A percentile compares a stretch with the other conserved stretches of the same genome.
These are phyloP conservation scores for Termitomyces sp. DNA, from an alignment of 768 basidiomycete species.

Conservation along the genomic window DNA sequence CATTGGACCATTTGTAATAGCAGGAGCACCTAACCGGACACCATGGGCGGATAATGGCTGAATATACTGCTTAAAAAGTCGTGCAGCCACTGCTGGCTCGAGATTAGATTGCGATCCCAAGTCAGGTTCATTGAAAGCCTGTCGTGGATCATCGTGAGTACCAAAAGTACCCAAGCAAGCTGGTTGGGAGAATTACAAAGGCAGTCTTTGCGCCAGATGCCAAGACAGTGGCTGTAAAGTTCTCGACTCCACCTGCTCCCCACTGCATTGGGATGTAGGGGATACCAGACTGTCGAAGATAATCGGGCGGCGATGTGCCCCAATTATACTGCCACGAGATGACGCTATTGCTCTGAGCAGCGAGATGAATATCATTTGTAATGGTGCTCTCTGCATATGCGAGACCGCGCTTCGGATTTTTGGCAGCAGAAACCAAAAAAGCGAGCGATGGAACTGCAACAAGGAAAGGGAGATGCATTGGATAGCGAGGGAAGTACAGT, in stretches of 20 bases:
- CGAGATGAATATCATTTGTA: conserved; percentile 20
- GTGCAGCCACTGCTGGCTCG: conserved; percentile 22
- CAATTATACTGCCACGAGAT: conserved; percentile 37
- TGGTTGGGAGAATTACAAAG: conserved; percentile 22
- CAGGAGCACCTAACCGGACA: conserved; percentile 29
- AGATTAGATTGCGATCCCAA: conserved; percentile 27
- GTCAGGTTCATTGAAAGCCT: conserved; percentile 35
- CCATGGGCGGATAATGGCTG: conserved; percentile 26
- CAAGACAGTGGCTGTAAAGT: conserved; percentile 12
- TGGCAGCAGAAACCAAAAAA: conserved; percentile 12
- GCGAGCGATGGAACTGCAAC: neutral
- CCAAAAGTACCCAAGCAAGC: neutral
- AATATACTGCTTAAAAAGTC: conserved; percentile 30
- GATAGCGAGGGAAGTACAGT: neutral
- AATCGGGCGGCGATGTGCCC: conserved; percentile 29
- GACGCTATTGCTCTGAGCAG: conserved; percentile 22
- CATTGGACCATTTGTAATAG: conserved; percentile 24
- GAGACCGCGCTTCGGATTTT: conserved; percentile 33
- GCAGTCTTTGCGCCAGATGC: conserved; percentile 32
- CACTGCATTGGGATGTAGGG: conserved; percentile 36
- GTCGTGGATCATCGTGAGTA: neutral
- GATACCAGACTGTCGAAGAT: conserved; percentile 23
- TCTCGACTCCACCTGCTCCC: conserved; percentile 24
- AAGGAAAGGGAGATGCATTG: conserved; percentile 7
- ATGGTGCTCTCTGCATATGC: conserved; percentile 23